These are phyloP conservation scores for Podaxis carcinomalis DNA, from an alignment of 768 basidiomycete species.

Conservation along the genomic window DNA sequence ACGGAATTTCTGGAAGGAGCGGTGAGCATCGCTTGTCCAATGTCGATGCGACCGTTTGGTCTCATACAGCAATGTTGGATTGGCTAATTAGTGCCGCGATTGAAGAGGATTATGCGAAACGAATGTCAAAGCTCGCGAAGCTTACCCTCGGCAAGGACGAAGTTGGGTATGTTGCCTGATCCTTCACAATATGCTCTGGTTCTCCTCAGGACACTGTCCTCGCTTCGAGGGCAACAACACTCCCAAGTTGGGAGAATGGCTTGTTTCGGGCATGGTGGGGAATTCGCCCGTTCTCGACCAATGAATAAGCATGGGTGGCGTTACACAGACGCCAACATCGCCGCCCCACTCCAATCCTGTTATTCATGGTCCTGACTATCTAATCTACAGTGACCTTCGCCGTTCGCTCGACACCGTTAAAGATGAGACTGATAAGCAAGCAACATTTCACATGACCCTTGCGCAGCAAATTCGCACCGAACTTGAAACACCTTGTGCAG, in stretches of 20 bases:
- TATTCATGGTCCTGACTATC: slow-evolving; percentile 13
- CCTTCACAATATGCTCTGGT: not conserved
- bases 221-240: not conserved
- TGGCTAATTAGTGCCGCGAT: slow-evolving; percentile 62
- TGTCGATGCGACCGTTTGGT: not conserved
- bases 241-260: not conserved
- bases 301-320: not conserved
- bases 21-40: slow-evolving; percentile 45
- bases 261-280: not conserved
- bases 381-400: slow-evolving; percentile 65
- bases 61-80: slow-evolving; percentile 3
- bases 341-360: not conserved
- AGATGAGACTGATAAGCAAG: slow-evolving; percentile 81
- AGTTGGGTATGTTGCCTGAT: slow-evolving; percentile 67
- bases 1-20: slow-evolving; percentile 86
- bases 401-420: slow-evolving; percentile 77
- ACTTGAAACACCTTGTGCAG: slow-evolving; percentile 59
- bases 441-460: slow-evolving; percentile 65
- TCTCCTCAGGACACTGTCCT: not conserved
- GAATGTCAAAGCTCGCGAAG: slow-evolving; percentile 76
- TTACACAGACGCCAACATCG: not conserved
- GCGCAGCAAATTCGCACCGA: slow-evolving; percentile 72
- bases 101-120: slow-evolving; percentile 94
- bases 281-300: not conserved
- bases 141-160: slow-evolving; percentile 79